Base-by-base conservation (phyloP, 306 rosid species). In the Fragaria nilgerrensis region DNA sequence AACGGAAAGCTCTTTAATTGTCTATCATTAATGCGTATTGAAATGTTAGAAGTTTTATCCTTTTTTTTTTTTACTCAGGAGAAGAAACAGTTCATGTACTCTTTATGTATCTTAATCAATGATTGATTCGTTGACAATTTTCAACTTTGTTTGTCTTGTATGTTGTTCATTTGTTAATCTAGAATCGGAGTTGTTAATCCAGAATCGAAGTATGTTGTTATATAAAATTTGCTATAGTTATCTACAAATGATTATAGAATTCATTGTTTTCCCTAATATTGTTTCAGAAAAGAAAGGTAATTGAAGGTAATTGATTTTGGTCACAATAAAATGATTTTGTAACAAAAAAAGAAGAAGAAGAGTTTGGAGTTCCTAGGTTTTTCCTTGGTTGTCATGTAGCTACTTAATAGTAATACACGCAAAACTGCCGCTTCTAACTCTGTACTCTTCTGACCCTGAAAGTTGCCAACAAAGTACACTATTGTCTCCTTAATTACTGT, bases 281-380 rank as follows among this genome's bases (percentile, higher is more conserved):
- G 19, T 36, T 25, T 59, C 36, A 58, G 11, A 58, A 23, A 58
- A 58, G 1, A 23, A 1, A 56, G 11, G 0, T 44, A 11, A 10
- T 10, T 44, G 48, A 19, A 14, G 58, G 58, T n/a, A n/a, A 55
- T 4, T 23, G 7, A 1, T 59, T 58, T 59, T 25, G 8, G 41
- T 20, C 20, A 15, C 37, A 9, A 29, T 48, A 48, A 48, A 17
- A 16, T 17, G 3, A 16, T 12, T 23, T 58, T 74, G 34, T 32
- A 32, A 32, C 36, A 0, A 32, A 2, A 32, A 32, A 3, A 32
- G n/a, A n/a, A n/a, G n/a, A 32, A 32, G 3, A 32, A 3, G 36
- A 32, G 45, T 23, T 58, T 74, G 34, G 55, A 44, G 22, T 5
- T 78, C 76, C 43, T 23, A 44, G 64, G 81, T 70, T 78, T 20